Base-by-base conservation (phyloP, 2,329 filamentous ascomycete species). In the Pseudogymnoascus sp. region DNA sequence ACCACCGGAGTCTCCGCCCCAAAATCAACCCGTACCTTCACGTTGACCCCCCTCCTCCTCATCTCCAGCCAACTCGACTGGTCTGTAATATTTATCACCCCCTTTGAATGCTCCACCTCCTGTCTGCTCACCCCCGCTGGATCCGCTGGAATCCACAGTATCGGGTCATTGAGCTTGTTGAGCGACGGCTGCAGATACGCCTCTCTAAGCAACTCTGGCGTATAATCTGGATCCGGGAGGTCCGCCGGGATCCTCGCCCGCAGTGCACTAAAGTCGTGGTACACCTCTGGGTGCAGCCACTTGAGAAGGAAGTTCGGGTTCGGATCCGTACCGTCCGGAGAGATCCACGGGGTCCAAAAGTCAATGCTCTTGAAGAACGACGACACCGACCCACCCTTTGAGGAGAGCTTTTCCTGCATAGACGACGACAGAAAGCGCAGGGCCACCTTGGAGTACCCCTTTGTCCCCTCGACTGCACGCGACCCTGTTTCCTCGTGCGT, bases 131-230 rank as follows among this genome's bases (percentile, higher is more conserved):
- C 76, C 8, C 84, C 84, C 49, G 80, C 75, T 7, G 75, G 72
- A 68, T 87, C 84, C 61, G 77, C 78, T n/a, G 84, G 84, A 61
- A 81, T 82, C 84, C 78, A 87, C 64, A 75, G 83, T 64, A 72
- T 77, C 68, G 68, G 75, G 66, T 75, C 81, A 76, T 72, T 81
- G 78, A 82, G 85, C 68, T 74, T 83, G 0, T 52, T 52, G 14
- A 52, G 23, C 14, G 45, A 52, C 14, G 84, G 84, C 66, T 85
- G 79, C 70, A 77, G 79, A 72, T 84, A 87, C 1, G 83, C 84
- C 62, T 83, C 76, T 38, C 64, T 67, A 10, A 70, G 29, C 10
- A 77, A 72, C 69, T 81, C 78, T 0, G 74, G 71, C 1, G 75
- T 63, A 67, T 85, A 84, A 5, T 72, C 68, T 62, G 80, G 76